Conservation (phyloP, 2,329 filamentous ascomycete genomes). For the Fusarium floridanum region DNA sequence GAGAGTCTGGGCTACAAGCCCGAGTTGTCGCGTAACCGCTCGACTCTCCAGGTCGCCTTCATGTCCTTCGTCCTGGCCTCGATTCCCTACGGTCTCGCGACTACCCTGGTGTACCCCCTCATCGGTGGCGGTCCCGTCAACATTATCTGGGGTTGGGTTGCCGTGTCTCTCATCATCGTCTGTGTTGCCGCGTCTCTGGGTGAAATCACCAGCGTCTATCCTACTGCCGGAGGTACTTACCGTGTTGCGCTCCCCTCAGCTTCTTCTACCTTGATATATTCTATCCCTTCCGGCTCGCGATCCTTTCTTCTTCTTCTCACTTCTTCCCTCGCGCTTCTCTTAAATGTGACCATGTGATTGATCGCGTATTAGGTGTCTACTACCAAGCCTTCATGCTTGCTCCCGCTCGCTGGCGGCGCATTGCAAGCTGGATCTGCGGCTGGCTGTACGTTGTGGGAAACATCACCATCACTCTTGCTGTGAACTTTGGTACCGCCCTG, state of each 20-base stretch:
- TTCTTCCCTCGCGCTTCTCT: not conserved
- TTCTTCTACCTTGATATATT: not conserved
- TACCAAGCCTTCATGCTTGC: conserved; percentile 84
- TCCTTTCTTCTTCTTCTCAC: not conserved
- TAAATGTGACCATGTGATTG: conserved; percentile 33
- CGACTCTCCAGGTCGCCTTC: conserved; percentile 77
- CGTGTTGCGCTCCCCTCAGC: not conserved
- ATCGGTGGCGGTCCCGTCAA: conserved; percentile 75
- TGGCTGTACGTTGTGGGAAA: conserved; percentile 85
- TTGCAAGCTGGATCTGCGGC: conserved; percentile 78
- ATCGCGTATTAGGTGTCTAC: conserved; percentile 67
- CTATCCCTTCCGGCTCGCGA: not conserved
- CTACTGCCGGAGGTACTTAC: conserved; percentile 74
- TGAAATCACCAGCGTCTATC: conserved; percentile 82
- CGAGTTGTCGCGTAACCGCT: conserved; percentile 73
- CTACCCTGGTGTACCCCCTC: conserved; percentile 76
- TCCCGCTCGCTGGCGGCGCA: conserved; percentile 68
- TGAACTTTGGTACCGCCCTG: conserved; percentile 83
- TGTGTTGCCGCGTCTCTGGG: conserved; percentile 78
- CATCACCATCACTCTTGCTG: conserved; percentile 85
- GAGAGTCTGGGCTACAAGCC: conserved; percentile 75
- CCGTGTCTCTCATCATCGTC: conserved; percentile 76
- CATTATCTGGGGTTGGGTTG: conserved; percentile 80
- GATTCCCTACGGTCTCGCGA: conserved; percentile 80
- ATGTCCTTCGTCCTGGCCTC: conserved; percentile 83